Evolutionary conservation across 306 rosid genomes (phyloP), one percentile per base, ranked within the genome.

Genomic region (Prosopis cineraria): DNA sequence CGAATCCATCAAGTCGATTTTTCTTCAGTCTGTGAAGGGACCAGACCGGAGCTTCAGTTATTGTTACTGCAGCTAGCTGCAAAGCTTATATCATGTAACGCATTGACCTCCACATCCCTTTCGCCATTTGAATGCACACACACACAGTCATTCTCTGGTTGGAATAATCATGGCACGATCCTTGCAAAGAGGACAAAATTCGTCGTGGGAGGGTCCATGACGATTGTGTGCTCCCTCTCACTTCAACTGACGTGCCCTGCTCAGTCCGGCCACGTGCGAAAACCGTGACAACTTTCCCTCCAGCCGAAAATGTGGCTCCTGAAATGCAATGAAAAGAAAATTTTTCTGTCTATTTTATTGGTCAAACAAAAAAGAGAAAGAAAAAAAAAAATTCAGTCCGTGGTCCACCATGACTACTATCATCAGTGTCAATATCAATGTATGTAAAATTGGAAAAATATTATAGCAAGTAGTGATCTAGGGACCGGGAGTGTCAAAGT

Each of bases 1-100:
- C 0, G 80, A 84, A 84, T 77, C 83, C 88, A 84, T 68, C 8
- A 25, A 29, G 36, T 11, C 12, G 17, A 12, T 12, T 12, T 6
- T 39, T 30, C 17, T 29, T 4, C 19, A 29, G 55, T 11, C 37
- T 10, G 13, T 13, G n/a, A 22, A 67, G 53, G 13, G 34, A 17
- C 1, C 9, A 0, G n/a, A n/a, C n/a, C n/a, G 13, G 43, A 47
- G 44, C 60, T 29, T 19, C 11, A 47, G n/a, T 25, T 40, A 11
- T 7, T 12, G 36, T 24, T 6, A 22, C 9, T 12, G 72, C 10
- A 13, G 43, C 31, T 19, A 13, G 43, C 31, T 19, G 16, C 4
- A 7, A 37, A n/a, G 41, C 17, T 7, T 37, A 10, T 20, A n/a
- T 44, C 69, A 34, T 33, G 14, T 10, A 65, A 9, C 3, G 13